These are phyloP conservation scores for Ustilago cynodontis DNA, from an alignment of 1,284 basidiomycete genomes.

Conservation along the genomic window DNA sequence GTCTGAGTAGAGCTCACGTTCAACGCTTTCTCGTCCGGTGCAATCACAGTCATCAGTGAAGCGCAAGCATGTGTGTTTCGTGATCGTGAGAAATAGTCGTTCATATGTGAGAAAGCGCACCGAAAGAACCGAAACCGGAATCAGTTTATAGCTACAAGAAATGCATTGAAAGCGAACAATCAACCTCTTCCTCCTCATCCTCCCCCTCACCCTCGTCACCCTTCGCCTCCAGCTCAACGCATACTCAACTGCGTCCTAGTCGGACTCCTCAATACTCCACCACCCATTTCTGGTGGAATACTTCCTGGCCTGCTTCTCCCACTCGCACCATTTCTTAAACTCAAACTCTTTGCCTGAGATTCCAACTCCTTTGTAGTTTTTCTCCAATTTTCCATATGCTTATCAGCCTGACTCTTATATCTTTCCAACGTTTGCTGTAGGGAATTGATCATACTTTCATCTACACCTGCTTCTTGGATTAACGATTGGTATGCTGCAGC, in stretches of 20 bases:
- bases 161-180: too few relatives aligned
- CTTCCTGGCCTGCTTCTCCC: constrained; percentile 20
- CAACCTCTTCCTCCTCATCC: not conserved
- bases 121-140: too few relatives aligned
- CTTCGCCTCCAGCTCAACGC: not conserved
- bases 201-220: not conserved
- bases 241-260: not conserved
- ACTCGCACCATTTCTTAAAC: not conserved
- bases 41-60: too few relatives aligned
- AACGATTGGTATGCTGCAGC: constrained; percentile 45
- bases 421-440: constrained; percentile 47
- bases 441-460: constrained; percentile 45
- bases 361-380: constrained; percentile 50
- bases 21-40: not conserved
- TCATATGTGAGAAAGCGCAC: too few relatives aligned
- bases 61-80: too few relatives aligned
- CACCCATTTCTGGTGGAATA: constrained; percentile 24
- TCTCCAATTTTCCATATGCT: constrained; percentile 56
- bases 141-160: too few relatives aligned
- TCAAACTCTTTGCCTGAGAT: constrained; percentile 29
- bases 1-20: constrained; percentile 10
- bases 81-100: too few relatives aligned
- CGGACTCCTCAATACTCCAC: not conserved
- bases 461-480: constrained; percentile 52
- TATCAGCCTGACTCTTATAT: constrained; percentile 58